These are phyloP conservation scores for Mortierella antarctica DNA, from an alignment of 192 early-diverging fungal species.

Conservation along the genomic window DNA sequence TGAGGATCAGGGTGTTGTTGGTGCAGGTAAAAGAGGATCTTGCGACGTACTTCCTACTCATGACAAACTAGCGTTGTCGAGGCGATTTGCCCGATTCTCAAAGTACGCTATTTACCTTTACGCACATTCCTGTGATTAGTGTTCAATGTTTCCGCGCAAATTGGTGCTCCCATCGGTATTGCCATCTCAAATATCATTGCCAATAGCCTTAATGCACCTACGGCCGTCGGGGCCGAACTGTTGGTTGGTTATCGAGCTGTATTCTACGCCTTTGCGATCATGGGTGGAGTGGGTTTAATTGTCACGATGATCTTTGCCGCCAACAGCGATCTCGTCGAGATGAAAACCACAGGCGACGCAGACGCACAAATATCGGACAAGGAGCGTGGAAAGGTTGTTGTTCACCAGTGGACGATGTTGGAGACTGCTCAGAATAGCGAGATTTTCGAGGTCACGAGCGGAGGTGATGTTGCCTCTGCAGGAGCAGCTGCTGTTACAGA, in stretches of 20 bases:
- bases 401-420: too few species aligned
- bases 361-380: too few species aligned
- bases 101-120: background rate
- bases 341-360: too few species aligned
- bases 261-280: slow-evolving; percentile 20
- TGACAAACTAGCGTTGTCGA: background rate
- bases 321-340: too few species aligned
- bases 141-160: slow-evolving; percentile 37
- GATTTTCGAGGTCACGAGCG: too few species aligned
- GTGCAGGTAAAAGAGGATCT: slow-evolving; percentile 10
- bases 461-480: too few species aligned
- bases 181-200: slow-evolving; percentile 46
- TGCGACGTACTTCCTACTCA: too few species aligned
- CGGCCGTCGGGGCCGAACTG: slow-evolving; percentile 6
- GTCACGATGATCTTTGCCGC: too few species aligned
- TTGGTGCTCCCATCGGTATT: slow-evolving; percentile 47
- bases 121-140: slow-evolving; percentile 5
- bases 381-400: too few species aligned
- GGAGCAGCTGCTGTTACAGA: too few species aligned
- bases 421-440: too few species aligned
- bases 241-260: slow-evolving; percentile 23
- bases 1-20: slow-evolving; percentile 34
- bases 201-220: slow-evolving; percentile 17
- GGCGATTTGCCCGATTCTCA: background rate
- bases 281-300: slow-evolving; percentile 17